A percentile compares a stretch with the other conserved stretches of the same genome.
These are phyloP conservation scores for Clonostachys sp. DNA, from an alignment of 2,329 filamentous ascomycete genomes.

Conservation along the genomic window DNA sequence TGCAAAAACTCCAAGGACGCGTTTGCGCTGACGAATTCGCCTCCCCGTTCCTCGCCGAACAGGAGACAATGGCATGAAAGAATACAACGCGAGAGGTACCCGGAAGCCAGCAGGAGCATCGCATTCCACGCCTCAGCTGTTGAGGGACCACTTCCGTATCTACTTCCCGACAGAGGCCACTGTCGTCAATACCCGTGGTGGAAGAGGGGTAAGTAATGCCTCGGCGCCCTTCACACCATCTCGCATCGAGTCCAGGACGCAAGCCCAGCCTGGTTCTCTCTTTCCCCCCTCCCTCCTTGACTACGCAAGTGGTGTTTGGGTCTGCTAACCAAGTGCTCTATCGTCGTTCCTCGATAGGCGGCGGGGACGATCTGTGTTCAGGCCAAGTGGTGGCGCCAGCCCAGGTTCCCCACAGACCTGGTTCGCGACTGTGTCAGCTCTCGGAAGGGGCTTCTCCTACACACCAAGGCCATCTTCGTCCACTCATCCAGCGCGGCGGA, in stretches of 20 bases:
- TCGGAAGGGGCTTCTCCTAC: constrained; percentile 71
- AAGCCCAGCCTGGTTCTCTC: too few relatives aligned
- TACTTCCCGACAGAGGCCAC: constrained; percentile 79
- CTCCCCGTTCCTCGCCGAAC: neutral
- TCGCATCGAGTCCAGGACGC: too few relatives aligned
- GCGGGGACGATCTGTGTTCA: constrained; percentile 84
- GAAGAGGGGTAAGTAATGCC: constrained; percentile 40
- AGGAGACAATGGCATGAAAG: constrained; percentile 35
- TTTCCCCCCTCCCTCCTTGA: too few relatives aligned
- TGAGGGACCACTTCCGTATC: constrained; percentile 56
- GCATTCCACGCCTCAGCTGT: constrained; percentile 2
- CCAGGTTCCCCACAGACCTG: constrained; percentile 65
- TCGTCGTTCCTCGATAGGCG: constrained; percentile 27
- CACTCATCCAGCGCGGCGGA: constrained; percentile 12
- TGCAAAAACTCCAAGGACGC: too few relatives aligned
- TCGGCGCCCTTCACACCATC: too few relatives aligned
- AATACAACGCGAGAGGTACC: constrained; percentile 32
- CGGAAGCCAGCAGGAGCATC: constrained; percentile 14
- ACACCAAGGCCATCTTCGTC: constrained; percentile 73
- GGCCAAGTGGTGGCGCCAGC: constrained; percentile 64
- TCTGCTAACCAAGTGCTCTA: too few relatives aligned
- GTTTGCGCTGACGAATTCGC: too few relatives aligned
- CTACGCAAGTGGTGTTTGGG: too few relatives aligned
- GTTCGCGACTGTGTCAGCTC: constrained; percentile 73
- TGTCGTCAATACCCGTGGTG: constrained; percentile 60